Evolutionary conservation across 2,329 filamentous ascomycete species (phyloP).

Genomic region (Allantophomopsis cytisporea): DNA sequence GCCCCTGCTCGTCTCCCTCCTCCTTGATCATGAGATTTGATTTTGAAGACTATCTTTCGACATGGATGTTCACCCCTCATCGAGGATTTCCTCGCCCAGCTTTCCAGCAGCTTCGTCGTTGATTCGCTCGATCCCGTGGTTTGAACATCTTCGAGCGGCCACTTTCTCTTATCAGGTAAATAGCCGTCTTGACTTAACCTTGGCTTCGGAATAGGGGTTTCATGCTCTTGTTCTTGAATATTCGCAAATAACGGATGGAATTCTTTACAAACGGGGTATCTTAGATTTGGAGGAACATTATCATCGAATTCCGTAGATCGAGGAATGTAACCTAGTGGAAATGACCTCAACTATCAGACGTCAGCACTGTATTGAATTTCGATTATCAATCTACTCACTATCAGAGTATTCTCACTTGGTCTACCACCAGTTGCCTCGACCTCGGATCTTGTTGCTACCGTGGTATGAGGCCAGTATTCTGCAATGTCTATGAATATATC

Average conservation of each 20-base stretch:
- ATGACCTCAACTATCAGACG: background rate
- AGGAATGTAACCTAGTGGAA: background rate
- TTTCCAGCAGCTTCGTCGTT: conserved; percentile 2
- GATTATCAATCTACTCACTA: conserved; percentile 19
- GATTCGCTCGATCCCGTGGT: background rate
- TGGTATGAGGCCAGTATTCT: conserved; percentile 45
- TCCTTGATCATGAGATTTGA: conserved; percentile 44
- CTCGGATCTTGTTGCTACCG: conserved; percentile 3
- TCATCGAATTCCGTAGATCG: background rate
- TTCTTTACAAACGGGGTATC: too few relatives aligned
- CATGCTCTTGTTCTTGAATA: too few relatives aligned
- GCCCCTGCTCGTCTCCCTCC: conserved; percentile 25
- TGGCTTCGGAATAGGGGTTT: too few relatives aligned
- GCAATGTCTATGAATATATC: conserved; percentile 42
- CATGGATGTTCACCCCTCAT: conserved; percentile 28
- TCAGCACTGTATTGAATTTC: background rate
- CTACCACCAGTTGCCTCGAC: background rate
- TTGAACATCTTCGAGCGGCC: too few relatives aligned
- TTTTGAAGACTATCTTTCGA: conserved; percentile 46
- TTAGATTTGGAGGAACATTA: too few relatives aligned
- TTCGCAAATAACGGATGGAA: too few relatives aligned
- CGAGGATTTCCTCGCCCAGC: conserved; percentile 7
- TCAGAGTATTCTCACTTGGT: conserved; percentile 22
- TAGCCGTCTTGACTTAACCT: too few relatives aligned
- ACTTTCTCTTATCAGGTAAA: too few relatives aligned